A percentile compares a stretch with the other conserved stretches of the same genome.
Evolutionary conservation across 1,284 basidiomycete species (phyloP).

Genomic region (Mycena sp.): DNA sequence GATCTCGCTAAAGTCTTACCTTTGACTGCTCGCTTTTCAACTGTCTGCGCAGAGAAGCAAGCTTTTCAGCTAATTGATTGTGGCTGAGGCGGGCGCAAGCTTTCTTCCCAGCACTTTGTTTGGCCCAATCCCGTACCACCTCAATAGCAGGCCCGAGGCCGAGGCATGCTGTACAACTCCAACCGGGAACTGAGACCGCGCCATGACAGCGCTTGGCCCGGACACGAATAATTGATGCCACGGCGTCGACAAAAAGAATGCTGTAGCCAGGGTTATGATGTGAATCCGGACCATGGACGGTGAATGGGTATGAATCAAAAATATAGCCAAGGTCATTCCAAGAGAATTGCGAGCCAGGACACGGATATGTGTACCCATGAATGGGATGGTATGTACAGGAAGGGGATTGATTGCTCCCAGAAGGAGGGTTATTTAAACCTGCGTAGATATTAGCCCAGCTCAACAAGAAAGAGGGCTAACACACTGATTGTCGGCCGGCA

Average conservation of each 20-base stretch:
- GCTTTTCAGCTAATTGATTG: too few relatives aligned
- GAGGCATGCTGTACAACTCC: too few relatives aligned
- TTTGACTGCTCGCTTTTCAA: conserved; percentile 10
- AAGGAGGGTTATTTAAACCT: neutral
- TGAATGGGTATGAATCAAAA: too few relatives aligned
- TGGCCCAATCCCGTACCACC: too few relatives aligned
- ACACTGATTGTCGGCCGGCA: neutral
- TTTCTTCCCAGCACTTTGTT: too few relatives aligned
- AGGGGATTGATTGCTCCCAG: neutral
- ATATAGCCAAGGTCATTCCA: neutral
- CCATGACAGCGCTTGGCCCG: too few relatives aligned
- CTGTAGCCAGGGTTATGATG: neutral
- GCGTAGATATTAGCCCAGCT: too few relatives aligned
- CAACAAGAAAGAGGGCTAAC: too few relatives aligned
- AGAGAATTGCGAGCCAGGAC: neutral
- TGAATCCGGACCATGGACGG: neutral
- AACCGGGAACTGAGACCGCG: neutral
- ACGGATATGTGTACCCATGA: too few relatives aligned
- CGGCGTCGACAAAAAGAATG: neutral
- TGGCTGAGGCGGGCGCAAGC: too few relatives aligned
- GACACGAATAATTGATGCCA: neutral
- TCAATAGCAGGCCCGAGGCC: too few relatives aligned
- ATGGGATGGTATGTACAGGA: neutral
- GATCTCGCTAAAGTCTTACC: neutral
- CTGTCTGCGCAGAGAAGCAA: neutral